Base-by-base conservation (phyloP, 2,329 filamentous ascomycete species). In the Beauveria brongniartii region DNA sequence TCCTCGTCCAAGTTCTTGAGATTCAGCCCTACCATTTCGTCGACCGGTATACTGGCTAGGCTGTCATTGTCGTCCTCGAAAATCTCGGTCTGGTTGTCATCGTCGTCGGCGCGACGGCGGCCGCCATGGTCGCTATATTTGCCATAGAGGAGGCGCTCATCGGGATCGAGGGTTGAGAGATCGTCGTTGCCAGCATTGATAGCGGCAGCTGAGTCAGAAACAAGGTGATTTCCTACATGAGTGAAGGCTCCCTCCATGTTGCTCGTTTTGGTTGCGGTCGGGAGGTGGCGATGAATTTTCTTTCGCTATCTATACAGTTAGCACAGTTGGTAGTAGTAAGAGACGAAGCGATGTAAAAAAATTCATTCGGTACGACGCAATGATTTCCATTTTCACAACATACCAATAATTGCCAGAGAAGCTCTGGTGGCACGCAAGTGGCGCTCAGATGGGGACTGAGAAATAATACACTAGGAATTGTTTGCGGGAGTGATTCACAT, bases 151-250 rank as follows among this genome's bases (percentile, higher is more conserved):
- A 93, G 82, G 76, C 83, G 90, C 75, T 96, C 92, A 69, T 96
- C 91, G 40, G 86, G 80, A 66, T 91, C 88, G 69, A 88, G 81
- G 44, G 83, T 83, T 46, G 86, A 88, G 37, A 89, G 75, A 64
- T 85, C 85, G 76, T 95, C 91, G 69, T 90, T 86, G 69, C 85
- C 88, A 65, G 92, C 92, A 70, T 95, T 96, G 75, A 97, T 96
- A 64, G 89, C 90, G 63, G 89, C 87, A 59, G 88, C 89, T 57
- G 89, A 91, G 76, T 92, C 89, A 70, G 89, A 92, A 71, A 94
- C 86, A 67, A 92, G 79, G 76, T 92, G 89, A 77, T 94, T 96
- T 69, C 89, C 90, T 70, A 93, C 85, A 76, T 94, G 89, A 64
- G 88, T 93, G 73, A 95, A 96, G 67, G 91, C 89, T 73, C 88